A percentile compares a stretch with the other conserved stretches of the same genome.
These are phyloP conservation scores for Phytophthora fragariaefolia DNA, from an alignment of 352 stramenopile species.

Conservation along the genomic window DNA sequence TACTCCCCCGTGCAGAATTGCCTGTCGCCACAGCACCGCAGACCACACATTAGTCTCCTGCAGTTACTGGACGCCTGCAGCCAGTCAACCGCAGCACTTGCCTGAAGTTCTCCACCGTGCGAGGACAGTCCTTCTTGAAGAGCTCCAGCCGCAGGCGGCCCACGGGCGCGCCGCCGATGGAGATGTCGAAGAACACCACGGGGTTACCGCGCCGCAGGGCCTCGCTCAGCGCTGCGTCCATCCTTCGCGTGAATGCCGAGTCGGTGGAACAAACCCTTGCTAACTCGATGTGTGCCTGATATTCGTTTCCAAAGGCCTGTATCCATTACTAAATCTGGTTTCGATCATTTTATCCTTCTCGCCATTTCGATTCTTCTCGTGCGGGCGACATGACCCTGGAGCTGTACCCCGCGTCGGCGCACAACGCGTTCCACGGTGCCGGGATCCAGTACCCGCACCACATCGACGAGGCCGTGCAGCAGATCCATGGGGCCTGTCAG, in stretches of 20 bases:
- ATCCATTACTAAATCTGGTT: no score
- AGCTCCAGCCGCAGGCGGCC: slow-evolving; percentile 96
- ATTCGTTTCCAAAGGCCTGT: slow-evolving; percentile 27
- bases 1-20: slow-evolving; percentile 98
- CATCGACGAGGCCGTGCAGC: slow-evolving; percentile 67
- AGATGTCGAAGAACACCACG: slow-evolving; percentile 97
- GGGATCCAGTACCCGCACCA: slow-evolving; percentile 50
- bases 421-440: slow-evolving; percentile 61
- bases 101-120: slow-evolving; percentile 97
- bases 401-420: slow-evolving; percentile 67
- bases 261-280: no score
- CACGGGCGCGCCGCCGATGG: slow-evolving; percentile 85
- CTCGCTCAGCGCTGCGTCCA: slow-evolving; percentile 91
- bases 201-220: slow-evolving; percentile 93
- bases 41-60: slow-evolving; percentile 9
- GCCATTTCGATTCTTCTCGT: slow-evolving; percentile 5
- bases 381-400: slow-evolving; percentile 35
- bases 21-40: slow-evolving; percentile 42
- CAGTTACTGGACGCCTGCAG: background rate
- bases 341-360: no score
- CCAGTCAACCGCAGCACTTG: slow-evolving; percentile 14
- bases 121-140: slow-evolving; percentile 96
- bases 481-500: slow-evolving; percentile 74
- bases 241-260: slow-evolving; percentile 13
- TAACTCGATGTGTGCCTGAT: background rate